A percentile compares a stretch with the other conserved stretches of the same genome.
These are phyloP conservation scores for Coemansia sp. DNA, from an alignment of 192 early-diverging fungal species.

Conservation along the genomic window DNA sequence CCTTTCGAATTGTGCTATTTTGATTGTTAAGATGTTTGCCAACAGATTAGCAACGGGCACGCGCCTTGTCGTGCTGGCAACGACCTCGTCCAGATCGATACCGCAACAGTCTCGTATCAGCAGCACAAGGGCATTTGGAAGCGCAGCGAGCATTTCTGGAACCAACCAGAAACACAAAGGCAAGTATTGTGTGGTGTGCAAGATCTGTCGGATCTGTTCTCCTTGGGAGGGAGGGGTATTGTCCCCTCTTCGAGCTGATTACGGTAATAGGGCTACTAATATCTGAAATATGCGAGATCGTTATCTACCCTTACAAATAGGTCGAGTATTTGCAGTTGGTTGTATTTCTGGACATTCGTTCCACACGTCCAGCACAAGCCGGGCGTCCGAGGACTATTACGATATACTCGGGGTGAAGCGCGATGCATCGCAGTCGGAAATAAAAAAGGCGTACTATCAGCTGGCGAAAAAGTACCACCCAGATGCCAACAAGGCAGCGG, in stretches of 20 bases:
- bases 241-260: background rate
- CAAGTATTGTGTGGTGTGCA: no score
- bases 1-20: no score
- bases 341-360: conserved; percentile 17
- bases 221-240: background rate
- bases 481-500: conserved; percentile 92
- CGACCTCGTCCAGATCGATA: conserved; percentile 1
- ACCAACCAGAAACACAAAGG: background rate
- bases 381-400: conserved; percentile 76
- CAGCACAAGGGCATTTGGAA: conserved; percentile 4
- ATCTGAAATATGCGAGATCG: background rate
- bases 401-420: conserved; percentile 81
- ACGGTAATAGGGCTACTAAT: background rate
- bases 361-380: conserved; percentile 21
- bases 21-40: conserved; percentile 1
- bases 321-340: background rate
- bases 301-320: conserved; percentile 1
- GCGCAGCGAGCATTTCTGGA: background rate
- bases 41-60: background rate
- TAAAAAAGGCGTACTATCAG: conserved; percentile 97
- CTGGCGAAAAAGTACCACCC: conserved; percentile 98
- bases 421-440: conserved; percentile 76
- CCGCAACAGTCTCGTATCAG: background rate
- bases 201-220: no score
- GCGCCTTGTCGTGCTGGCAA: background rate